Base-by-base conservation (phyloP, 2,329 filamentous ascomycete genomes). In the Myotisia sp. region DNA sequence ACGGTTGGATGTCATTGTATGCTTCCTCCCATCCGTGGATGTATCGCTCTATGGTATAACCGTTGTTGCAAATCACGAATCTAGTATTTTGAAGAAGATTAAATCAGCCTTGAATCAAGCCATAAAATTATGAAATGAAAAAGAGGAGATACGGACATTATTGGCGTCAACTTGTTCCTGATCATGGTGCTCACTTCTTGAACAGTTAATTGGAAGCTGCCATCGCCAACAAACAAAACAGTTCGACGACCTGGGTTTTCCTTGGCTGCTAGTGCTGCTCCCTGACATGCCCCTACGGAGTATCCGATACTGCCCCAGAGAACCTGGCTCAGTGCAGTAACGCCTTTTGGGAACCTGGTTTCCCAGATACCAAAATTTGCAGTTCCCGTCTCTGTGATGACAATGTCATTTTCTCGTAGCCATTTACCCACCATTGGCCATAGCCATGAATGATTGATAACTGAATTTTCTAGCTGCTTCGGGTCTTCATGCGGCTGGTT, bases 161-260 rank as follows among this genome's bases (percentile, higher is more conserved):
- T 84, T 16, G 79, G 71, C 40, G 75, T 74, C 36, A 87, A 60
- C 10, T 67, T 64, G 37, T 79, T 72, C 20, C 75, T 68, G 41
- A 92, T 72, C 67, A 92, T 86, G 3, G 82, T 90, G 52, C 74
- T 79, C 42, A 92, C 54, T 56, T 87, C 84, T 53, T 92, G 84
- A 0, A 70, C 79, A 0, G 82, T 87, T 38, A 92, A 65, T 54
- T 92, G 83, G 59, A 92, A 77, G 28, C 75, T 81, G 10, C 84
- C 84, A 50, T 92, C 84, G 9, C 84, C 84, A 10, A 83, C 80
- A 50, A 92, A 83, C 21, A 92, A 63, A 30, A 93, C 75, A 0
- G 78, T 81, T 42, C 83, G 61, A n/a, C 50, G 58, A 4, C 50
- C 48, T 12, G 44, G 41, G 9, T 52, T 50, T 24, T 58, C 50